Percentiles rank a stretch among this genome's conserved stretches.
Conservation (phyloP, 2,329 filamentous ascomycete genomes). For the Monilinia laxa region DNA sequence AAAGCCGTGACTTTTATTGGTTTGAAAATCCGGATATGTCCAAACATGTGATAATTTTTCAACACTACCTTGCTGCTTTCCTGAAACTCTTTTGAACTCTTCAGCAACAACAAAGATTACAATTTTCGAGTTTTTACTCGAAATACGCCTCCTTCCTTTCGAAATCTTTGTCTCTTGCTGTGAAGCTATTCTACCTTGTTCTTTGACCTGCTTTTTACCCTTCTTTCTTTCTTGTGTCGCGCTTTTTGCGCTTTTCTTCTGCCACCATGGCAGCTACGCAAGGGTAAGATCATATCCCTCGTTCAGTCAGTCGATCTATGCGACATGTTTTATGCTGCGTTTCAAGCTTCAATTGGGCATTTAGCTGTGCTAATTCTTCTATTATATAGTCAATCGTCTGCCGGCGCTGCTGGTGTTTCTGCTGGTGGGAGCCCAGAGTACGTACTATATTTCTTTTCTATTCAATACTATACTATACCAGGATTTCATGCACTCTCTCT, state of each 20-base stretch:
- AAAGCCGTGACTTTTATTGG: conserved; percentile 1
- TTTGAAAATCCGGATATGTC: neutral
- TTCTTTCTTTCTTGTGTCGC: neutral
- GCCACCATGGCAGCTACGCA: conserved; percentile 8
- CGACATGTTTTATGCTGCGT: neutral
- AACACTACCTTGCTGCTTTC: neutral
- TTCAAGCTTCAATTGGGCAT: neutral
- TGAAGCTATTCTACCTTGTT: neutral
- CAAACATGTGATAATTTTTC: neutral
- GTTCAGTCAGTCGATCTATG: neutral
- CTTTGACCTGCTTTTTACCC: neutral
- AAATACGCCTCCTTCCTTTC: neutral
- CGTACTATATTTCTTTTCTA: neutral
- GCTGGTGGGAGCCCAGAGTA: neutral
- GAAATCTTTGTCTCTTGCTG: neutral
- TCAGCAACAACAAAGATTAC: conserved; percentile 4
- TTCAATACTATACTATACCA: neutral
- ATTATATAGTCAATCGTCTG: neutral
- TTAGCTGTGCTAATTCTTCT: neutral
- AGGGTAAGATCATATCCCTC: neutral
- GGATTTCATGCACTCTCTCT: neutral
- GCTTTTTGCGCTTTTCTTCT: neutral
- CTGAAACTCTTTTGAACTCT: neutral
- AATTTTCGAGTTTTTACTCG: conserved; percentile 6
- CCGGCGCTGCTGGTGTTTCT: neutral